Base-by-base conservation (phyloP, 805 yeast genomes). In the Candida oleophila region DNA sequence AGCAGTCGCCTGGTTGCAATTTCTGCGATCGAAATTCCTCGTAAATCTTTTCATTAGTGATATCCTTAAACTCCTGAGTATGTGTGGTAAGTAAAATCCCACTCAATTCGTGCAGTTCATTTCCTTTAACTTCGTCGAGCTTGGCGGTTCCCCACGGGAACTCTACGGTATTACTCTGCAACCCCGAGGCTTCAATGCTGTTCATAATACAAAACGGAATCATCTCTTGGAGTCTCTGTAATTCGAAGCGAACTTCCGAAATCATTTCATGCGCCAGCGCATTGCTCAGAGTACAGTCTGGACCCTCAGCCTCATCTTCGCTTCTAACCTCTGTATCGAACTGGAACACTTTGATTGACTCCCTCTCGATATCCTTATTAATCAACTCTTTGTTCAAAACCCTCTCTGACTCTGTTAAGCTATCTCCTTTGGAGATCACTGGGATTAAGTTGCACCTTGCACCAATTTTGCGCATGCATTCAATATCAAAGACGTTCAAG, bases 371-470 rank as follows among this genome's bases (percentile, higher is more conserved):
- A 12, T 76, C 73, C 42, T 66, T 66, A 51, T 74, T 77, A 43
- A 85, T 73, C 54, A 76, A 65, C 35, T 60, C 64, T 66, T 85
- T 87, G 62, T 82, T 81, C 15, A 68, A 61, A 8, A 49, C 54
- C 54, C 85, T 55, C 58, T 87, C 96, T 3, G 65, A 69, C 16
- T 62, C 59, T 5, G 89, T 82, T 49, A 85, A 76, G 0, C 85
- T 81, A 64, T 90, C 97, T 3, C 92, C 86, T 62, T 89, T 87
- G 22, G 89, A 79, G 55, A 89, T 78, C 3, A 90, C 81, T 1
- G 97, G 97, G 50, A 90, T 81, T 51, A 91, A 74, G 59, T 89
- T 90, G 37, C 86, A 91, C 45, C 92, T 76, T 22, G 78, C 71
- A 25, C 87, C 76, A 22, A 91, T 73, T 50, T 80, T 82, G 63